Conservation (phyloP, 352 stramenopile genomes). For the Phytophthora aleatoria region DNA sequence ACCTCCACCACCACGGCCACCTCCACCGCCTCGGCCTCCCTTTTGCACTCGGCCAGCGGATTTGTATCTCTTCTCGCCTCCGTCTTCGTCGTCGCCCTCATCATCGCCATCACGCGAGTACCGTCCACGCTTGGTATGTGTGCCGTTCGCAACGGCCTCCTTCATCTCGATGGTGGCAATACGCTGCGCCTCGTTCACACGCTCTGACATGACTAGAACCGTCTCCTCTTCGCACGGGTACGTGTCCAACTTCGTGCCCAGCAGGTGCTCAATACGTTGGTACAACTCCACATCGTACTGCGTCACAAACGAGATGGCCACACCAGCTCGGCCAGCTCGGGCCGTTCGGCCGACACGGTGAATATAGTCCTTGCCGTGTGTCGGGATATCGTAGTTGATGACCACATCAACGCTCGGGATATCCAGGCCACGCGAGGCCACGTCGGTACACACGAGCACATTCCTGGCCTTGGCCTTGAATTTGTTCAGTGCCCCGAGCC, state of each 20-base stretch:
- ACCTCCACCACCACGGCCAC: conserved; percentile 31
- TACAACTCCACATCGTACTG: conserved; percentile 99
- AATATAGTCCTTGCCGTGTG: conserved; percentile 99
- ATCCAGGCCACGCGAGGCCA: conserved; percentile 93
- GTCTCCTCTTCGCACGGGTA: conserved; percentile 94
- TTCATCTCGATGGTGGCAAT: conserved; percentile 93
- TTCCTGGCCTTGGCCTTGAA: conserved; percentile 95
- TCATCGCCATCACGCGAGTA: conserved; percentile 63
- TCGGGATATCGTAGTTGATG: conserved; percentile 99
- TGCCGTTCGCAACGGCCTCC: conserved; percentile 68
- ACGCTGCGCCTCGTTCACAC: conserved; percentile 97
- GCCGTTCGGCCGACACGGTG: conserved; percentile 98
- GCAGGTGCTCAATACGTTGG: conserved; percentile 94
- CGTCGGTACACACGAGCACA: conserved; percentile 91
- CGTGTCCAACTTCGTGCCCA: conserved; percentile 81
- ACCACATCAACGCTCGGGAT: conserved; percentile 98
- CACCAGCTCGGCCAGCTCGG: conserved; percentile 93
- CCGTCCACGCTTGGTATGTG: conserved; percentile 55
- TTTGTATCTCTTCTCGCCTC: conserved; percentile 79
- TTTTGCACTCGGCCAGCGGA: conserved; percentile 61
- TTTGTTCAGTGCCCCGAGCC: conserved; percentile 97
- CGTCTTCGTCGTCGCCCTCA: conserved; percentile 43
- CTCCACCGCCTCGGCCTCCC: conserved; percentile 37
- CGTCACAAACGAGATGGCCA: conserved; percentile 97
- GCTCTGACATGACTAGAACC: conserved; percentile 96